A percentile compares a stretch with the other conserved stretches of the same genome.
phyloP scores from a whole-genome alignment of 495 filamentous ascomycete genomes.

The Pseudomonodictys pantanalensis region DNA sequence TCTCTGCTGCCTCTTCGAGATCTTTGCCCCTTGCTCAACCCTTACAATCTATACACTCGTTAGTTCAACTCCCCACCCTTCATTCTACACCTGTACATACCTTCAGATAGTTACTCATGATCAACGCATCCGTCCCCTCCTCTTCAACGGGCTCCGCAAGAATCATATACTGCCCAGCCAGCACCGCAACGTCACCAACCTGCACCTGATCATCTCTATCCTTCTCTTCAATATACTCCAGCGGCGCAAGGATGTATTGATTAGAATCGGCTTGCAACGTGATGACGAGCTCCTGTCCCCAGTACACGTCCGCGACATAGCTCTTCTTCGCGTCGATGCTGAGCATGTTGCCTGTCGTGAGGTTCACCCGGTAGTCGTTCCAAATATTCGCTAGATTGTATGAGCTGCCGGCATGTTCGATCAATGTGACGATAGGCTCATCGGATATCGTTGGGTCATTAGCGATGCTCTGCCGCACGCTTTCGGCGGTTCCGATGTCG shows the following conservation, averaged over 20 bases:
- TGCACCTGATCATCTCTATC: slow-evolving; percentile 27
- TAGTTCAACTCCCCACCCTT: background rate
- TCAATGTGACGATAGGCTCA: slow-evolving; percentile 36
- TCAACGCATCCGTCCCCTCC: slow-evolving; percentile 4
- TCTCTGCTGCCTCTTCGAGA: slow-evolving; percentile 5
- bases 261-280: slow-evolving; percentile 19
- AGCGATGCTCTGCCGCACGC: slow-evolving; percentile 21
- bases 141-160: slow-evolving; percentile 31
- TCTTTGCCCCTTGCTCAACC: background rate
- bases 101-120: slow-evolving; percentile 20
- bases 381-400: slow-evolving; percentile 16
- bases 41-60: background rate
- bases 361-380: slow-evolving; percentile 33
- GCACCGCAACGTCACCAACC: slow-evolving; percentile 26
- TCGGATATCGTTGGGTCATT: slow-evolving; percentile 28
- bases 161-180: slow-evolving; percentile 33
- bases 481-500: slow-evolving; percentile 26
- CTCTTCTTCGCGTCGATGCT: slow-evolving; percentile 32
- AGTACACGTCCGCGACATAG: slow-evolving; percentile 13
- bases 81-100: background rate
- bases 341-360: slow-evolving; percentile 12
- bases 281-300: slow-evolving; percentile 30
- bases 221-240: slow-evolving; percentile 31
- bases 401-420: slow-evolving; percentile 25
- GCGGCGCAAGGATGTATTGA: slow-evolving; percentile 32